Evolutionary conservation across 768 basidiomycete genomes (phyloP), one percentile per base, ranked within the genome.

Genomic region (Tylopilus balloui): DNA sequence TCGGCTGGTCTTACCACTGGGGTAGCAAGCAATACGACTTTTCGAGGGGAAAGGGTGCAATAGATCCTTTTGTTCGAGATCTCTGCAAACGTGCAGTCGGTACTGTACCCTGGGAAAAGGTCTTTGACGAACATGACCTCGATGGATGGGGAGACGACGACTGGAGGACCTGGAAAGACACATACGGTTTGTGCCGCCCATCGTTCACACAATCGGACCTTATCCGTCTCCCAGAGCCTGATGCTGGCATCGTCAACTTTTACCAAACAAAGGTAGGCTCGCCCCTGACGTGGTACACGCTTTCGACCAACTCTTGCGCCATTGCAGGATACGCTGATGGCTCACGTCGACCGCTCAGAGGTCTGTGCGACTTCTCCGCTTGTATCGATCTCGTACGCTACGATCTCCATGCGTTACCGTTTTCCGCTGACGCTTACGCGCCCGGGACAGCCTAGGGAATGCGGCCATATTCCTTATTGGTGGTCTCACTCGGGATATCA

Each of bases 1-100:
- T 99, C 42, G 95, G 95, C 10, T 89, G 88, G 83, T 89, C 80
- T 45, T 99, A 99, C 67, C 92, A 98, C 71, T 97, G 95, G 95
- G 88, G 90, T 3, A 88, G 83, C 24, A 99, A 98, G 61, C 84
- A 88, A 50, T 99, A 99, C 62, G 91, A 96, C 61, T 93, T 96
- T 56, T 77, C 80, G 1, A 81, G 77, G 45, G 80, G 80, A 3
- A 81, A 78, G 48, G 84, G 80, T 0, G 72, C 73, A 0, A 81
- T 97, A 38, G 79, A 85, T 40, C 56, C 69, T 2, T 69, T 73
- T 7, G 63, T 95, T 28, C 69, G 74, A 11, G 58, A 71, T 8
- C 61, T 88, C 2, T 95, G 92, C 61, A 76, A 71, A 42, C 62
- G 70, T 4, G 81, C 84, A 6, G 88, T 93, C 3, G 60, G 64